phyloP scores from a whole-genome alignment of 2,329 filamentous ascomycete species.

The Aspergillus fructus region DNA sequence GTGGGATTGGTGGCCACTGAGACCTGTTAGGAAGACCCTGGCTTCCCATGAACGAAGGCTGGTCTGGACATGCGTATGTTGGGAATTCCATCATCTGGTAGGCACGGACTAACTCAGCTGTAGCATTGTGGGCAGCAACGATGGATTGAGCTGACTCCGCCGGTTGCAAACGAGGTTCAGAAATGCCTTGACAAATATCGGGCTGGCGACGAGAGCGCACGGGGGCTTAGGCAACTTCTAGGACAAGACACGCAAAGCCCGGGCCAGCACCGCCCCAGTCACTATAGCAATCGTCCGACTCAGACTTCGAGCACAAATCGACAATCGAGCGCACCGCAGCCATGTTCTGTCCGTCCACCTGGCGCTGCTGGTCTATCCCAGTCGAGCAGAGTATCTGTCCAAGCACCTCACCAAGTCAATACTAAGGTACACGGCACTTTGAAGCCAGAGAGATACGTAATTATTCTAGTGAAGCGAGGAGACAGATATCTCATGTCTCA shows the following conservation, averaged over 20 bases:
- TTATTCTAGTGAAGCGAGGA: neutral
- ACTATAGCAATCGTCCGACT: too few species aligned
- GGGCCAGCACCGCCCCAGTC: too few species aligned
- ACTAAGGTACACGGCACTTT: too few species aligned
- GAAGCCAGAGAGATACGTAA: neutral
- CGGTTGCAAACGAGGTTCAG: neutral
- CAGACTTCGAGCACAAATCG: too few species aligned
- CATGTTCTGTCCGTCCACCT: too few species aligned
- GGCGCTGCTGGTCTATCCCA: too few species aligned
- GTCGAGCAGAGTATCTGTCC: too few species aligned
- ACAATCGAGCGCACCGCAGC: too few species aligned
- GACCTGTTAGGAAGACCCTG: neutral
- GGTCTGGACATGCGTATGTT: neutral
- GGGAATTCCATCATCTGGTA: fast-evolving
- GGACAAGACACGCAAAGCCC: too few species aligned
- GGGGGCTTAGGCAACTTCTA: neutral
- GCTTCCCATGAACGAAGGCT: neutral
- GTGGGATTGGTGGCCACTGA: constrained; percentile 4
- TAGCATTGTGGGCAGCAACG: neutral
- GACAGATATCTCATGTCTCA: neutral
- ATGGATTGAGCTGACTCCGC: neutral
- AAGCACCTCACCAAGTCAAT: too few species aligned
- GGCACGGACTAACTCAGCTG: neutral
- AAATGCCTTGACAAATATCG: neutral
- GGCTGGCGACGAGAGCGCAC: neutral